These are phyloP conservation scores for Lanmaoa rubissima DNA, from an alignment of 768 basidiomycete species.

Conservation along the genomic window DNA sequence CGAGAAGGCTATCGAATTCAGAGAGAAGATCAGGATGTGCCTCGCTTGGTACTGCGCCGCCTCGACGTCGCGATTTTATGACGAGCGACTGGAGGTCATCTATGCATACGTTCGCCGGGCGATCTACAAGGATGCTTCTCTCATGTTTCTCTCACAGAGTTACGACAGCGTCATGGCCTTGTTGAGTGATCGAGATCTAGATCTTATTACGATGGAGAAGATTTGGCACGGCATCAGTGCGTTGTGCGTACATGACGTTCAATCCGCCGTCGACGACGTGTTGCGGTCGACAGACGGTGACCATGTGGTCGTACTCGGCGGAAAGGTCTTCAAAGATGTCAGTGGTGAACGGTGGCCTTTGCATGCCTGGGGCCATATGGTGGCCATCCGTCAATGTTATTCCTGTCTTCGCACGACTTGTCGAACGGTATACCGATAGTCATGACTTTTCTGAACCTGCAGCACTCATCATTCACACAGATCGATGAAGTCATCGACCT, in stretches of 20 bases:
- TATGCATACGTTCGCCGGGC: slow-evolving; percentile 38
- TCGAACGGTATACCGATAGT: slow-evolving; percentile 23
- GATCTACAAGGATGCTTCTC: slow-evolving; percentile 36
- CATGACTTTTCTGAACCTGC: background rate
- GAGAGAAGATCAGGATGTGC: slow-evolving; percentile 33
- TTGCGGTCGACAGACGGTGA: slow-evolving; percentile 30
- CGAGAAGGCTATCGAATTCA: slow-evolving; percentile 31
- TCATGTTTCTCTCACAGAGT: slow-evolving; percentile 38
- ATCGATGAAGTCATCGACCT: slow-evolving; percentile 32
- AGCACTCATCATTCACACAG: slow-evolving; percentile 13
- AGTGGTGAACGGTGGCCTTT: slow-evolving; percentile 32
- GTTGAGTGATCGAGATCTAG: slow-evolving; percentile 30
- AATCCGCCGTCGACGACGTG: slow-evolving; percentile 32
- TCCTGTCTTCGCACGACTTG: slow-evolving; percentile 33
- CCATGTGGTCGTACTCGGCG: slow-evolving; percentile 32
- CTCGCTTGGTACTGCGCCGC: slow-evolving; percentile 37
- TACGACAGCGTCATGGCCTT: slow-evolving; percentile 31
- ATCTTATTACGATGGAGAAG: slow-evolving; percentile 33
- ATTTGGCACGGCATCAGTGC: slow-evolving; percentile 32
- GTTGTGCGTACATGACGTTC: slow-evolving; percentile 31
- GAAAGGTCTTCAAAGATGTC: slow-evolving; percentile 32
- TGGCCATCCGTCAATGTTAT: slow-evolving; percentile 30
- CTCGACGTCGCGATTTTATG: slow-evolving; percentile 29
- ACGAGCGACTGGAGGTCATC: slow-evolving; percentile 36
- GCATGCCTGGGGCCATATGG: slow-evolving; percentile 37